Conservation (phyloP, 2,329 filamentous ascomycete species). For the Pseudogymnoascus sp. region DNA sequence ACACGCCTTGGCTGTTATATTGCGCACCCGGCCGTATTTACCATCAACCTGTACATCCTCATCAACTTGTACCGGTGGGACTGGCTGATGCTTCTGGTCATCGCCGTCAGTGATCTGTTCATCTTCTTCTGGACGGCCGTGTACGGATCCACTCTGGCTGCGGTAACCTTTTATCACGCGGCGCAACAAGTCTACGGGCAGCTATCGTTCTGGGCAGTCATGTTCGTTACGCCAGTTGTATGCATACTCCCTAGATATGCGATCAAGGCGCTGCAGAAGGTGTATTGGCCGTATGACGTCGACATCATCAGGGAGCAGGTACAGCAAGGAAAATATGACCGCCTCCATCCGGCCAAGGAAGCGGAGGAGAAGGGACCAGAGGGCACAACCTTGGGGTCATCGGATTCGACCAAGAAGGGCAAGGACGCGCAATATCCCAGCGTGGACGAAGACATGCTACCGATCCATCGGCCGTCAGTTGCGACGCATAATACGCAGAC, state of each 20-base stretch:
- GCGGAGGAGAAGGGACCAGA: conserved; percentile 23
- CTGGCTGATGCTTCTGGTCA: conserved; percentile 83
- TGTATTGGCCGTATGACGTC: conserved; percentile 85
- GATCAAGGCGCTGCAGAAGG: conserved; percentile 83
- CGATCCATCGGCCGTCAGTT: conserved; percentile 88
- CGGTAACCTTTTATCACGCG: conserved; percentile 65
- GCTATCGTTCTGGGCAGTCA: conserved; percentile 79
- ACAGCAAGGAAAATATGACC: conserved; percentile 70
- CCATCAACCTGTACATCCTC: conserved; percentile 89
- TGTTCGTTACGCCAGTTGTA: conserved; percentile 69
- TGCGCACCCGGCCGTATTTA: conserved; percentile 72
- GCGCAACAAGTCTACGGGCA: conserved; percentile 72
- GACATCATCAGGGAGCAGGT: conserved; percentile 95
- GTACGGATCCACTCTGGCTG: conserved; percentile 49
- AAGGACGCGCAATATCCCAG: conserved; percentile 48
- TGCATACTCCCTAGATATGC: conserved; percentile 82
- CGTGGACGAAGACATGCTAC: conserved; percentile 78
- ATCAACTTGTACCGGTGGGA: conserved; percentile 98
- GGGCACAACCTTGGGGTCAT: conserved; percentile 42
- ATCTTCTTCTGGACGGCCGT: conserved; percentile 95
- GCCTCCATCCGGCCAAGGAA: conserved; percentile 38
- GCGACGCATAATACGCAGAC: conserved; percentile 74
- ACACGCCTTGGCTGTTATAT: conserved; percentile 81
- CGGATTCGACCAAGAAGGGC: conserved; percentile 50
- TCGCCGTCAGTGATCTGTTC: conserved; percentile 72